Evolutionary conservation across 768 basidiomycete species (phyloP).

Genomic region (Trametes punicea): DNA sequence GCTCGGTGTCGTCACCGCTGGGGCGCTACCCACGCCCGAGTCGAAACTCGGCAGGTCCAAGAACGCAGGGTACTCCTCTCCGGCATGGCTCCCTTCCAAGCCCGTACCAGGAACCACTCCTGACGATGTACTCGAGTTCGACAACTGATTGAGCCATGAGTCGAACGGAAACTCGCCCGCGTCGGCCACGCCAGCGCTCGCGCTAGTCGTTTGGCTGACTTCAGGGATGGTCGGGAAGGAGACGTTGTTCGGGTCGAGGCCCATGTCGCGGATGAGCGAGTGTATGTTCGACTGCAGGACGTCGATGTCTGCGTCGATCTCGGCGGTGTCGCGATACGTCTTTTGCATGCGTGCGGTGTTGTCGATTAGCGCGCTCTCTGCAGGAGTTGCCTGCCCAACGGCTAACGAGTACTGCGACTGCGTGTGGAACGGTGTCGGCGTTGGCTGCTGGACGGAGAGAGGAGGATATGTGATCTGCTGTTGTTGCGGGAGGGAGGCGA

Average conservation of each 20-base stretch:
- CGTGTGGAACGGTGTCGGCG: constrained; percentile 30
- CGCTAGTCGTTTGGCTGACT: neutral
- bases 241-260: constrained; percentile 48
- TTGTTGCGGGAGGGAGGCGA: constrained; percentile 8
- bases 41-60: constrained; percentile 35
- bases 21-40: neutral
- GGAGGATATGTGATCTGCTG: constrained; percentile 30
- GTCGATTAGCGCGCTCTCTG: constrained; percentile 28
- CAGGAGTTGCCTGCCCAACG: neutral
- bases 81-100: constrained; percentile 27
- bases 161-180: constrained; percentile 9
- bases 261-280: constrained; percentile 66
- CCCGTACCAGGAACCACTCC: neutral
- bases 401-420: neutral
- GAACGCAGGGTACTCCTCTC: constrained; percentile 39
- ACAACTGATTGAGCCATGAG: constrained; percentile 8
- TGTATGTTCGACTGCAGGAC: constrained; percentile 65
- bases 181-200: neutral
- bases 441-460: constrained; percentile 9
- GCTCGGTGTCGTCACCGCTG: neutral
- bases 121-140: neutral
- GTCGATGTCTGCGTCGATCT: constrained; percentile 72
- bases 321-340: constrained; percentile 56
- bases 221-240: constrained; percentile 2
- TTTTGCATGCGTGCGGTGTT: constrained; percentile 45